These are phyloP conservation scores for Helianthus tuberosus DNA, from an alignment of 129 eudicot species.

Conservation along the genomic window DNA sequence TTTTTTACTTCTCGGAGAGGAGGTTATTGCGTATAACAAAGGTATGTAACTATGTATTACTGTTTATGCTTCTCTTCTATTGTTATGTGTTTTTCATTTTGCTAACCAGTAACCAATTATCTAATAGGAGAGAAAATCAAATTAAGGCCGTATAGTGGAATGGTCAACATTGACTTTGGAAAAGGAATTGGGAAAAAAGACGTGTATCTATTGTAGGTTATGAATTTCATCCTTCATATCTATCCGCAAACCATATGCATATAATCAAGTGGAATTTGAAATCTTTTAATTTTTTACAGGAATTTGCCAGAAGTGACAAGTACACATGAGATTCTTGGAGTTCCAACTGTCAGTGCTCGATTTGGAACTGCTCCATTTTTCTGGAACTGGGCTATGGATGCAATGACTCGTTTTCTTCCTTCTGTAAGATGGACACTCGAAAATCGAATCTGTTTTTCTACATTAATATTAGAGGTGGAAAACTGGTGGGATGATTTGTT, in stretches of 20 bases:
- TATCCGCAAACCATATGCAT: constrained; percentile 10
- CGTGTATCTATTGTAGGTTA: constrained; percentile 89
- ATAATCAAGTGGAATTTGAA: not conserved
- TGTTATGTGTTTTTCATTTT: constrained; percentile 2
- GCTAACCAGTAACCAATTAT: constrained; percentile 24
- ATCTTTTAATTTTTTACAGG: constrained; percentile 36
- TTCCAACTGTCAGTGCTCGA: constrained; percentile 98
- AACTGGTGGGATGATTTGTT: constrained; percentile 4
- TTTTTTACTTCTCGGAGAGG: constrained; percentile 94
- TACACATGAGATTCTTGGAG: constrained; percentile 69
- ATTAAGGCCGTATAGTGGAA: constrained; percentile 88
- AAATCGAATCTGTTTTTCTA: not conserved
- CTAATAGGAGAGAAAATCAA: constrained; percentile 68
- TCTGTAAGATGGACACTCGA: constrained; percentile 45
- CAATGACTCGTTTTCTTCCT: constrained; percentile 72
- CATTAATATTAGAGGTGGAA: not conserved
- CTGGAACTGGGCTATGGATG: constrained; percentile 99
- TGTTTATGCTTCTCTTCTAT: constrained; percentile 15
- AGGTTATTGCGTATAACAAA: constrained; percentile 80
- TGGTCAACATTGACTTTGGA: constrained; percentile 90
- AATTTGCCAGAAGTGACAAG: constrained; percentile 91
- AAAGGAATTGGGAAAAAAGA: constrained; percentile 83
- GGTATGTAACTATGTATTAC: constrained; percentile 64
- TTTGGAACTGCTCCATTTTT: constrained; percentile 95
- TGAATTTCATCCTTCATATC: not conserved